Base-by-base conservation (phyloP, 2,329 filamentous ascomycete species). In the Ambrosiella xylebori region DNA sequence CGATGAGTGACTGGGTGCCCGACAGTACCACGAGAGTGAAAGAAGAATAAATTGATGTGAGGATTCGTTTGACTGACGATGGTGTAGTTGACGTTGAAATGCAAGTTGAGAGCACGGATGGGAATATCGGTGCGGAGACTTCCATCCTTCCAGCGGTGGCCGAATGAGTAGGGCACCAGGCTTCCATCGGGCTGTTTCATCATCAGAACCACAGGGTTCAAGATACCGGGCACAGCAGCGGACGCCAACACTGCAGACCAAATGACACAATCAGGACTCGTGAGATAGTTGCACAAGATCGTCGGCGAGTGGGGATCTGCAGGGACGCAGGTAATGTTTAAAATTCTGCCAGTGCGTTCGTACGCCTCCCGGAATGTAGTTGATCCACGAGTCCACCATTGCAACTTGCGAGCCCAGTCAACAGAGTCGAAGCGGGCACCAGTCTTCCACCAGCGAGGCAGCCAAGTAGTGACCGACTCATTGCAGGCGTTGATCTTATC, bases 111-210 rank as follows among this genome's bases (percentile, higher is more conserved):
- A 1, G 90, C 86, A 70, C 91, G 93, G 66, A 98, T 81, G 0
- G 93, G 93, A 36, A 98, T 96, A 66, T 98, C 93, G 1, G 93
- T 98, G 41, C 93, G 80, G 57, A 98, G 73, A 64, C 86, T 93
- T 57, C 93, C 93, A 68, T 98, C 93, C 70, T 98, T 98, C 93
- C 93, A 98, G 71, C 97, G 97, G 74, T 97, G 90, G 0, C 93
- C 93, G 67, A 98, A 98, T 0, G 88, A 94, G 70, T 95, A 98
- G 0, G 93, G 93, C 0, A 82, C 81, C 3, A 98, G 75, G 1
- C 76, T 82, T 1, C 89, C 90, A 61, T 89, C 80, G 15, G 77
- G 75, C 57, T 79, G 86, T 72, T 95, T 95, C 75, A 95, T 90
- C 74, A 88, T 87, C 7, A 98, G 80, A 1, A 98, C 91, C 1